These are phyloP conservation scores for Mycosphaerella sp. DNA, from an alignment of 2,329 filamentous ascomycete species.

Conservation along the genomic window DNA sequence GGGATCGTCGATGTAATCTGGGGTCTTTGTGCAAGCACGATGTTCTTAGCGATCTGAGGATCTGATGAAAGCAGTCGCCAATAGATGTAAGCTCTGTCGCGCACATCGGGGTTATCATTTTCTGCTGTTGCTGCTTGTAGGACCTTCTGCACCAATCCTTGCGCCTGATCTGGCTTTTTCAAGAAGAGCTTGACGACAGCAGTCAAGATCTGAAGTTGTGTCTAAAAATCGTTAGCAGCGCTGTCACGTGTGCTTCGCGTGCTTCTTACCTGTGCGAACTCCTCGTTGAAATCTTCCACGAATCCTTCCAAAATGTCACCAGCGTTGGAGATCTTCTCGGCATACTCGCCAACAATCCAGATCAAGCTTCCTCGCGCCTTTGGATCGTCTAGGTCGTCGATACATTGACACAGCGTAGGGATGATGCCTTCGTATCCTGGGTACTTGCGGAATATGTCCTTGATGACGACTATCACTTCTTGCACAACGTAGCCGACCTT, in stretches of 20 bases:
- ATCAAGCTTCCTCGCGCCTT: constrained; percentile 85
- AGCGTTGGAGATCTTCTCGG: constrained; percentile 99
- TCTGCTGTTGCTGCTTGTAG: constrained; percentile 87
- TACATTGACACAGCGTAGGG: constrained; percentile 89
- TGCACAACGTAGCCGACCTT: constrained; percentile 99
- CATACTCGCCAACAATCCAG: constrained; percentile 99
- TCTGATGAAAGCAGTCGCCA: constrained; percentile 95
- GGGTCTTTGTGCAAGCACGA: constrained; percentile 89
- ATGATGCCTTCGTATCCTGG: constrained; percentile 98
- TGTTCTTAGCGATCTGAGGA: constrained; percentile 81
- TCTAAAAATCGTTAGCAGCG: constrained; percentile 50
- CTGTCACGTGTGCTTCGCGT: not conserved
- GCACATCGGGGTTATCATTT: constrained; percentile 95
- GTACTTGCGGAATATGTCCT: constrained; percentile 96
- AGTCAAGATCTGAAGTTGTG: constrained; percentile 95
- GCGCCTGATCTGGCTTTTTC: constrained; percentile 89
- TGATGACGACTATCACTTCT: constrained; percentile 97
- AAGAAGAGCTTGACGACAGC: constrained; percentile 96
- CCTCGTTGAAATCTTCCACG: constrained; percentile 89
- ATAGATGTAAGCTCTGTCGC: constrained; percentile 95
- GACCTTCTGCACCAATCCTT: constrained; percentile 88
- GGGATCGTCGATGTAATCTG: constrained; percentile 92
- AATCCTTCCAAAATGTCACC: constrained; percentile 87
- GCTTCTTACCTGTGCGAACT: constrained; percentile 76
- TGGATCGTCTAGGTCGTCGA: constrained; percentile 93